Evolutionary conservation across 306 rosid genomes (phyloP).

Genomic region (Trichosanthes cucumerina): DNA sequence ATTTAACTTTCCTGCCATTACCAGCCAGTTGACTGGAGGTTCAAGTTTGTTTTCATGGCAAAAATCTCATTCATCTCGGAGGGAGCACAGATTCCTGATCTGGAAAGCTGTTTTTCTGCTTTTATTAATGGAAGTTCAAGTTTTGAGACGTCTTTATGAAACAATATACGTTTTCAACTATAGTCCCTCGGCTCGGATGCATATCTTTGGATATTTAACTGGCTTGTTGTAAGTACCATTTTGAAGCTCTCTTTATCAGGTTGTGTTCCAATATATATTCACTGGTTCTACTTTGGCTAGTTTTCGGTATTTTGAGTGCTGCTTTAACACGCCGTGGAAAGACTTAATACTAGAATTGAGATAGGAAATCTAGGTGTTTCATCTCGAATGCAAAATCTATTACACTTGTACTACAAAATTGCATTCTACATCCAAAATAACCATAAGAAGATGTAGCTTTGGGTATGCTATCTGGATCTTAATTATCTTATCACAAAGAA

Average conservation of each 20-base stretch:
- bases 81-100: slow-evolving; percentile 26
- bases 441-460: background rate
- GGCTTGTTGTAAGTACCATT: slow-evolving; percentile 67
- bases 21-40: slow-evolving; percentile 60
- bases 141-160: slow-evolving; percentile 61
- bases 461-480: too few species aligned
- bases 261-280: slow-evolving; percentile 1
- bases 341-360: background rate
- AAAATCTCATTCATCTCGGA: slow-evolving; percentile 20
- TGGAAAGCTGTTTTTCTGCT: slow-evolving; percentile 72
- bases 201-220: slow-evolving; percentile 63
- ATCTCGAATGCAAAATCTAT: background rate
- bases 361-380: background rate
- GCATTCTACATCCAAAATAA: background rate
- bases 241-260: background rate
- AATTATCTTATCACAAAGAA: background rate
- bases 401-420: background rate
- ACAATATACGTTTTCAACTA: slow-evolving; percentile 53
- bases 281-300: background rate
- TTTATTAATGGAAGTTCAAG: slow-evolving; percentile 72
- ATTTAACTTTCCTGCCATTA: slow-evolving; percentile 33
- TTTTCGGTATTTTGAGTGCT: background rate
- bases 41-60: slow-evolving; percentile 30
- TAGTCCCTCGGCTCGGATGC: slow-evolving; percentile 79
- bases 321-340: background rate